Conservation (phyloP, 331 rosid species). For the Spiraea crenata region DNA sequence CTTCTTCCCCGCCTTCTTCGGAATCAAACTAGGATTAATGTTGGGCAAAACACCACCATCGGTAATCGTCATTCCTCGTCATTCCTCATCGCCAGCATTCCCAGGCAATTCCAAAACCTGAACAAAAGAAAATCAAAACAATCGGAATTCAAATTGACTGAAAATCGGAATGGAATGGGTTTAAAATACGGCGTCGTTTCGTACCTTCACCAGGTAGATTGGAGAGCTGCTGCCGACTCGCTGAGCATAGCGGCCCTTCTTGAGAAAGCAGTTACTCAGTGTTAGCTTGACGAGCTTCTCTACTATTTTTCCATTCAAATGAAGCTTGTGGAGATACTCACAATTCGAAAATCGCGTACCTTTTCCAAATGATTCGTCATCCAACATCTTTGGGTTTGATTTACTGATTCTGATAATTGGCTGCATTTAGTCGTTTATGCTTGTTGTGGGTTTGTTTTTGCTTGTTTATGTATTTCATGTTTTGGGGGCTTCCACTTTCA, state of each 20-base stretch:
- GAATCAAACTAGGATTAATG: conserved; percentile 57
- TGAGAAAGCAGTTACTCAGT: conserved; percentile 13
- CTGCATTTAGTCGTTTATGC: conserved; percentile 1
- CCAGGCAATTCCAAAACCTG: conserved; percentile 74
- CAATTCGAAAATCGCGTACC: no score
- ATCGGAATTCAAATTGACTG: neutral
- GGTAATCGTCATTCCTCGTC: conserved; percentile 64
- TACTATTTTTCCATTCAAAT: no score
- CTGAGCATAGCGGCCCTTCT: conserved; percentile 53
- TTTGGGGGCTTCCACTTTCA: conserved; percentile 9
- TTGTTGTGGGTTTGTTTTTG: neutral
- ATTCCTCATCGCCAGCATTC: conserved; percentile 66
- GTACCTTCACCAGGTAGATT: conserved; percentile 68
- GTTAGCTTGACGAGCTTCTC: no score
- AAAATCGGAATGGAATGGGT: neutral
- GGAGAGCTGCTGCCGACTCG: conserved; percentile 74
- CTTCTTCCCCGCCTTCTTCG: conserved; percentile 46
- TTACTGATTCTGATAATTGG: neutral
- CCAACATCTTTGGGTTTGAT: neutral
- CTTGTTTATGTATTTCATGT: neutral
- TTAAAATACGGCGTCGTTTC: neutral
- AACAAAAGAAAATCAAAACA: neutral
- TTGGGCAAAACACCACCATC: conserved; percentile 68
- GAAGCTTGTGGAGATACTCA: no score
- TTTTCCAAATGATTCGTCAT: no score